Conservation (phyloP, 257 asterid genomes). For the Primulina tabacum region DNA sequence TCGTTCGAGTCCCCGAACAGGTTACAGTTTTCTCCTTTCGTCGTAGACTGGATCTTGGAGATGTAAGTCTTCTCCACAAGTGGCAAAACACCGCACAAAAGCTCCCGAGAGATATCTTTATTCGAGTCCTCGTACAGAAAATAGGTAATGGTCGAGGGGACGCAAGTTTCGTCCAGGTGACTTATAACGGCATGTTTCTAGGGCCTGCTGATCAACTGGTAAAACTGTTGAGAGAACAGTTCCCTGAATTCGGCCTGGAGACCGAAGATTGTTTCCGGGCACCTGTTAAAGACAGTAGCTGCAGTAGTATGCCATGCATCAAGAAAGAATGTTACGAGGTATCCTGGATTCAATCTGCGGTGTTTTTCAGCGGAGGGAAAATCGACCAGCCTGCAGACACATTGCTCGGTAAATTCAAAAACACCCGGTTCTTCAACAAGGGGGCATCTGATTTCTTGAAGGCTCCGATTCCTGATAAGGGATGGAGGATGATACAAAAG, state of each 20-base stretch:
- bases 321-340: slow-evolving; percentile 17
- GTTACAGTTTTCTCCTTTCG: slow-evolving; percentile 17
- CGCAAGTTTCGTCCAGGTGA: background rate
- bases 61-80: background rate
- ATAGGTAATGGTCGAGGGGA: background rate
- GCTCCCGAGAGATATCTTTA: slow-evolving; percentile 1
- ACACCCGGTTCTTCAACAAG: no score
- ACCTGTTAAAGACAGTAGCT: background rate
- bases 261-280: background rate
- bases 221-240: background rate
- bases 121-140: slow-evolving; percentile 16
- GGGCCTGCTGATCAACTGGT: slow-evolving; percentile 12
- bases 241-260: background rate
- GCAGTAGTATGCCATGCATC: slow-evolving; percentile 15
- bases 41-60: background rate
- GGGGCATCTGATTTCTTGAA: no score
- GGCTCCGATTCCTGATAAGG: no score
- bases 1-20: slow-evolving; percentile 16
- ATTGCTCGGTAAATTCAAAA: background rate
- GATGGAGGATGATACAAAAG: no score
- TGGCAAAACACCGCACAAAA: slow-evolving; percentile 22
- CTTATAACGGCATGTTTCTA: slow-evolving; percentile 14
- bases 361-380: slow-evolving; percentile 6
- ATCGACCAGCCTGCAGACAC: slow-evolving; percentile 7
- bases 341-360: slow-evolving; percentile 10